A percentile compares a stretch with the other conserved stretches of the same genome.
Conservation (phyloP, 1,284 basidiomycete species). For the Earliella scabrosa region DNA sequence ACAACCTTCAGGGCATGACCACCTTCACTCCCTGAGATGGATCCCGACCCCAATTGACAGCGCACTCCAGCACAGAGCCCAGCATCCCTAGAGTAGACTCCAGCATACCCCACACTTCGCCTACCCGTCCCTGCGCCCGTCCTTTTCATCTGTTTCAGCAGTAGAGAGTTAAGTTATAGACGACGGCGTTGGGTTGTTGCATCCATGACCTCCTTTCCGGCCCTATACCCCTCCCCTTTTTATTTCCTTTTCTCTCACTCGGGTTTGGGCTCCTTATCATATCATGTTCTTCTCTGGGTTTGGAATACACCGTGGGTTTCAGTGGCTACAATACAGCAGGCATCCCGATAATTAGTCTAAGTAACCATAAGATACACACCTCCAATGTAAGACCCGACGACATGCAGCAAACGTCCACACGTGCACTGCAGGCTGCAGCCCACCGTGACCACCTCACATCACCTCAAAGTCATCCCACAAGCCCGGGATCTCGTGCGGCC, state of each 20-base stretch:
- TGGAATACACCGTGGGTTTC: background rate
- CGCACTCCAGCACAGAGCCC: background rate
- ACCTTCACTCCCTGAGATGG: constrained; percentile 35
- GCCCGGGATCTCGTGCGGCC: constrained; percentile 33
- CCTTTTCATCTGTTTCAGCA: no score
- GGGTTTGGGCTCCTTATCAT: no score
- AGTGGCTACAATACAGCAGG: constrained; percentile 9
- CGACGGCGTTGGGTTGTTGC: background rate
- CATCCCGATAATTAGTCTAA: constrained; percentile 14
- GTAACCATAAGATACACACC: constrained; percentile 18
- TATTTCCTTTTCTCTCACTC: background rate
- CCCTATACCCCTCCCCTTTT: no score
- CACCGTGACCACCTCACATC: no score
- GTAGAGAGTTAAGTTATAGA: background rate
- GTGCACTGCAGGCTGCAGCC: background rate
- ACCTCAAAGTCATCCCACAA: constrained; percentile 80
- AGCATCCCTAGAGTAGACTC: background rate
- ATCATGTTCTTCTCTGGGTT: no score
- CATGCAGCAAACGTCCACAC: background rate
- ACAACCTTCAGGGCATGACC: constrained; percentile 49
- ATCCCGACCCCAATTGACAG: background rate
- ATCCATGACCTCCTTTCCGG: background rate
- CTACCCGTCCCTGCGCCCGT: no score
- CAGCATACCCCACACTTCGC: no score
- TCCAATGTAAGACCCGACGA: no score